phyloP scores from a whole-genome alignment of 1,284 basidiomycete genomes.

The Chondrostereum purpureum region DNA sequence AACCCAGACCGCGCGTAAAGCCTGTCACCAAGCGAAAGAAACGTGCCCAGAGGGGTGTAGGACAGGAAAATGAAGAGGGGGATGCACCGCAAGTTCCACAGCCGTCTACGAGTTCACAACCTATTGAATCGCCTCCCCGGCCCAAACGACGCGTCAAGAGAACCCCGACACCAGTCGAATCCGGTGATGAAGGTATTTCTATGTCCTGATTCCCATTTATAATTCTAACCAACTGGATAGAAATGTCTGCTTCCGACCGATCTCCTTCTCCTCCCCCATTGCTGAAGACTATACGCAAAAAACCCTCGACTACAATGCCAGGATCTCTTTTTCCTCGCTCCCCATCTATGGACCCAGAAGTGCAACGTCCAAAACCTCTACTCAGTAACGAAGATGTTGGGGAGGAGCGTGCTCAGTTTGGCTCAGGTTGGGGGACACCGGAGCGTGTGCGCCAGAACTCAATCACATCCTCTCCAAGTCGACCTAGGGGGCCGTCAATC shows the following conservation, averaged over 20 bases:
- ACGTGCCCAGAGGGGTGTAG: no score
- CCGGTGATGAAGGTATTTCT: slow-evolving; percentile 10
- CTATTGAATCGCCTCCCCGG: slow-evolving; percentile 8
- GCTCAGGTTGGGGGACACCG: no score
- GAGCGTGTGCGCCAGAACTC: slow-evolving; percentile 10
- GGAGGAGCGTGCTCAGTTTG: no score
- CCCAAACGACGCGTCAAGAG: slow-evolving; percentile 12
- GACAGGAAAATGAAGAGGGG: no score
- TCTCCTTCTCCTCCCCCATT: slow-evolving; percentile 26
- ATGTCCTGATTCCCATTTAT: not conserved
- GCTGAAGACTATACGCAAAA: slow-evolving; percentile 26
- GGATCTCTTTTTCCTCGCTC: slow-evolving; percentile 70
- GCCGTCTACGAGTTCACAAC: slow-evolving; percentile 3
- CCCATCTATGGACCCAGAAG: slow-evolving; percentile 50
- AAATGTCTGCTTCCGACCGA: slow-evolving; percentile 19
- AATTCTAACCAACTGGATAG: slow-evolving; percentile 11
- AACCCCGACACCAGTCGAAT: not conserved
- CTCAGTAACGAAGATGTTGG: slow-evolving; percentile 17
- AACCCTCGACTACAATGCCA: slow-evolving; percentile 63
- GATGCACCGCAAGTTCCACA: not conserved
- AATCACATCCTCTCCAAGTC: slow-evolving; percentile 9
- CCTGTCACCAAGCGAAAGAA: not conserved
- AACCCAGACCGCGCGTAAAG: not conserved
- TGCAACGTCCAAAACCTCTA: slow-evolving; percentile 11
- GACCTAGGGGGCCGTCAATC: slow-evolving; percentile 28